Evolutionary conservation across 345 rosid species (phyloP).

Genomic region (Salix brachista): DNA sequence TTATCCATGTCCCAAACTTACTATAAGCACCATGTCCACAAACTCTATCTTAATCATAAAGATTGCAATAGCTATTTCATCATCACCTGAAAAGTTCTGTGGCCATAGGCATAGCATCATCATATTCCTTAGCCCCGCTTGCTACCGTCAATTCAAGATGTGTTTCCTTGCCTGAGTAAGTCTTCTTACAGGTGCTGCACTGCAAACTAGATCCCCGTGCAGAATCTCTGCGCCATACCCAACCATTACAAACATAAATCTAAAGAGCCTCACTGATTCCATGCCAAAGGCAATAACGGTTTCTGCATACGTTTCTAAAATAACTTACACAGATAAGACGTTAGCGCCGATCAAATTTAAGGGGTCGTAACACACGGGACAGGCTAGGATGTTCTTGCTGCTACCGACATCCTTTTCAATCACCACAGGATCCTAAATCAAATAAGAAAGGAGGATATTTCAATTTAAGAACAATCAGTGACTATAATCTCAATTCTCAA

Average conservation of each 20-base stretch:
- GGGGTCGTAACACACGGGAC: slow-evolving; percentile 71
- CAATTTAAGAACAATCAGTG: neutral
- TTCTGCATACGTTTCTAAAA: neutral
- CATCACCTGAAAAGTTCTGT: slow-evolving; percentile 55
- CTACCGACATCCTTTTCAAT: slow-evolving; percentile 29
- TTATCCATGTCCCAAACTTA: neutral
- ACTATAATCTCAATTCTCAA: neutral
- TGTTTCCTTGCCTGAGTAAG: slow-evolving; percentile 50
- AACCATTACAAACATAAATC: slow-evolving; percentile 5
- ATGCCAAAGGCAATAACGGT: neutral
- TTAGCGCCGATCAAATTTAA: slow-evolving; percentile 33
- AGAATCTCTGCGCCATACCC: slow-evolving; percentile 38
- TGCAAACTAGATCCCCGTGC: slow-evolving; percentile 39
- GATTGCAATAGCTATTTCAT: neutral
- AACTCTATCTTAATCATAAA: neutral
- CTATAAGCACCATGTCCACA: neutral
- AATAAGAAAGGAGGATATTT: neutral
- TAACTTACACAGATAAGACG: slow-evolving; percentile 45
- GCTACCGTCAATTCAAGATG: slow-evolving; percentile 65
- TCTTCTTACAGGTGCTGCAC: slow-evolving; percentile 63
- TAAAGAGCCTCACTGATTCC: neutral
- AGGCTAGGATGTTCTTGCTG: slow-evolving; percentile 47
- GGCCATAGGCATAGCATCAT: slow-evolving; percentile 50
- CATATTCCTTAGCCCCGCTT: slow-evolving; percentile 49
- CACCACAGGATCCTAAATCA: slow-evolving; percentile 29